Conservation (phyloP, 164 flowering plant species). For the Berberis vulgaris region DNA sequence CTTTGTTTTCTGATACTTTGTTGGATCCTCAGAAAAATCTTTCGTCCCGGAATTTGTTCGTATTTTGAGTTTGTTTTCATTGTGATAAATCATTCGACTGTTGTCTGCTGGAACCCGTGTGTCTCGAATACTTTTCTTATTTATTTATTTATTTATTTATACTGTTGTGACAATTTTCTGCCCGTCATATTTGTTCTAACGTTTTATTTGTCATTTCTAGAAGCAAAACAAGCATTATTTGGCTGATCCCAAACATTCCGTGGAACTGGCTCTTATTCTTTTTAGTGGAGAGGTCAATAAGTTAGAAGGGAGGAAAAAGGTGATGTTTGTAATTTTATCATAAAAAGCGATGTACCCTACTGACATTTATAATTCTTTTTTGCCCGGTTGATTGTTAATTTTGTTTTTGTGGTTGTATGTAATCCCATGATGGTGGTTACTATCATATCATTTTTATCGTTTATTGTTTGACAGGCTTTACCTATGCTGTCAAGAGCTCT, state of each 20-base stretch:
- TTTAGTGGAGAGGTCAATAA: constrained; percentile 37
- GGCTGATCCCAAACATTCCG: constrained; percentile 32
- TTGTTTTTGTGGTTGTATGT: neutral
- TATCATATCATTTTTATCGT: neutral
- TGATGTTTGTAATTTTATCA: constrained; percentile 15
- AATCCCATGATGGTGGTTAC: neutral
- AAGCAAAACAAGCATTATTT: constrained; percentile 29
- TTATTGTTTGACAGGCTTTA: constrained; percentile 46
- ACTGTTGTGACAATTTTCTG: neutral
- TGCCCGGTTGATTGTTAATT: neutral
- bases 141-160: neutral
- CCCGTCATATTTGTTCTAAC: constrained; percentile 5
- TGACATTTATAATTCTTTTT: neutral
- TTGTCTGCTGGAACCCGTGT: no score
- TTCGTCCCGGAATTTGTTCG: no score
- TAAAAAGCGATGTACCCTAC: neutral
- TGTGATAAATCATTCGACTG: no score
- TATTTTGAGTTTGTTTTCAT: no score
- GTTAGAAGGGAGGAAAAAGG: constrained; percentile 54
- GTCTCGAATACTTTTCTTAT: no score
- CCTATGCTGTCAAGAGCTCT: constrained; percentile 57
- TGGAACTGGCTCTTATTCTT: constrained; percentile 60
- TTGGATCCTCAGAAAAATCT: no score
- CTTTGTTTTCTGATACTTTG: no score
- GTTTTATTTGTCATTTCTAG: constrained; percentile 18